These are phyloP conservation scores for Trametes gibbosa DNA, from an alignment of 768 basidiomycete species.

Conservation along the genomic window DNA sequence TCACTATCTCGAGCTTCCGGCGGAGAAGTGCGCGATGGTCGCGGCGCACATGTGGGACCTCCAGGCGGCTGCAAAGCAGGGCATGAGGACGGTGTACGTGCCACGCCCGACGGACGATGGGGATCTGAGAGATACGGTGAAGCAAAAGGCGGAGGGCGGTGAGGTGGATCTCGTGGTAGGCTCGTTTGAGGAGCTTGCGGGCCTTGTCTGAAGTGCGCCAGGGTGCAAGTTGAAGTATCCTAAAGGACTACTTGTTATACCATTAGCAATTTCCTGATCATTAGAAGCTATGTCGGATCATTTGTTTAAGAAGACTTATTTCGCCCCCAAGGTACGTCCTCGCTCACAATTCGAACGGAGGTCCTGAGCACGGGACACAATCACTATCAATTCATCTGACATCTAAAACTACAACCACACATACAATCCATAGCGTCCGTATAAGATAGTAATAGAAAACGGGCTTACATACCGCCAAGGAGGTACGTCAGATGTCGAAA, in stretches of 20 bases:
- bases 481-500: conserved; percentile 49
- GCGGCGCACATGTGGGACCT: conserved; percentile 61
- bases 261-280: no score
- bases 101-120: conserved; percentile 48
- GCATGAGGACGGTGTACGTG: conserved; percentile 59
- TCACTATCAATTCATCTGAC: background rate
- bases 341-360: no score
- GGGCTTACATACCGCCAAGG: background rate
- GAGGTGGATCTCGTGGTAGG: conserved; percentile 54
- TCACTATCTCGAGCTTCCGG: conserved; percentile 46
- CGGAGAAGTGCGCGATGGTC: conserved; percentile 57
- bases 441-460: background rate
- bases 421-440: background rate
- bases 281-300: no score
- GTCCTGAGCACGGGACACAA: no score
- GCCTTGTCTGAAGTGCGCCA: background rate
- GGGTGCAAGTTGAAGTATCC: no score
- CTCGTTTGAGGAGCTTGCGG: conserved; percentile 40
- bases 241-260: no score
- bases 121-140: conserved; percentile 30
- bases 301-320: no score
- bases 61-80: conserved; percentile 46
- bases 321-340: no score
- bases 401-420: background rate
- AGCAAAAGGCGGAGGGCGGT: conserved; percentile 50